phyloP scores from a whole-genome alignment of 192 early-diverging fungal genomes.

The Dimargaris xerosporica region DNA sequence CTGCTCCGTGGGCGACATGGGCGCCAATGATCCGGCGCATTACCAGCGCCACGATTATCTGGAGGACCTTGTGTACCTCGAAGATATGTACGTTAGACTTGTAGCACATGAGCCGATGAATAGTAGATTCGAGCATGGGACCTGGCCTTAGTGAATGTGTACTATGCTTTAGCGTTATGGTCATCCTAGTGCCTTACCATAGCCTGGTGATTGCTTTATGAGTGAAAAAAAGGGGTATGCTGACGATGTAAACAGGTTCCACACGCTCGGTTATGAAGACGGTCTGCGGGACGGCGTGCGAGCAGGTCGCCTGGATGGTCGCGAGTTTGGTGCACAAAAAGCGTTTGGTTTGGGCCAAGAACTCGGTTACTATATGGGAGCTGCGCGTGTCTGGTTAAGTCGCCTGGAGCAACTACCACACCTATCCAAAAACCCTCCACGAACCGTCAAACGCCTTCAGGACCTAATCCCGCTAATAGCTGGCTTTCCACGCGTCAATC shows the following conservation, averaged over 20 bases:
- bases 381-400: not conserved
- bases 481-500: not conserved
- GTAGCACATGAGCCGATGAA: not conserved
- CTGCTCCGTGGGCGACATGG: too few species aligned
- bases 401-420: not conserved
- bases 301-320: conserved; percentile 6
- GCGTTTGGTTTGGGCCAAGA: conserved; percentile 2
- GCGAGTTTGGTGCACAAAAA: conserved; percentile 7
- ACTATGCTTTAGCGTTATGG: too few species aligned
- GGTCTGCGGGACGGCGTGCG: not conserved
- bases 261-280: conserved; percentile 5
- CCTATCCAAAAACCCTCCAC: conserved; percentile 1
- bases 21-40: too few species aligned
- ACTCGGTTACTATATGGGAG: conserved; percentile 3
- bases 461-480: not conserved
- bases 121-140: not conserved
- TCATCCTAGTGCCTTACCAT: not conserved
- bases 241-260: not conserved
- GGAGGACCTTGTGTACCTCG: conserved; percentile 7
- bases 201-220: not conserved
- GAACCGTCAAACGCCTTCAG: not conserved
- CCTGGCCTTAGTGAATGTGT: too few species aligned
- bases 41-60: not conserved
- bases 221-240: too few species aligned
- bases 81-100: not conserved